Base-by-base conservation (phyloP, 2,329 filamentous ascomycete genomes). In the Pseudogymnoascus sp. region DNA sequence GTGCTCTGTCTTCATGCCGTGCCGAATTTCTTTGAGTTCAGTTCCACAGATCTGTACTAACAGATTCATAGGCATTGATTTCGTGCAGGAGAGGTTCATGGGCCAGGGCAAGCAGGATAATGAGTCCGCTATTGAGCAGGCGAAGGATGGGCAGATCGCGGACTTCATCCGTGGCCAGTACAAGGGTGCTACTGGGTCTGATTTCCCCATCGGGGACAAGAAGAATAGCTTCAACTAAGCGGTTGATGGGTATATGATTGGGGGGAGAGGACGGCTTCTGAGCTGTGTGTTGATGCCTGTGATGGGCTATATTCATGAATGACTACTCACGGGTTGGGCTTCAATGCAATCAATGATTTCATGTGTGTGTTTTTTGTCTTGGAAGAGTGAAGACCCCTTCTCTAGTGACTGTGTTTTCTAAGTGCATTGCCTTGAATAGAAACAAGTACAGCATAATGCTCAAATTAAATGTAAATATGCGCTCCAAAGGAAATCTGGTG, bases 131-230 rank as follows among this genome's bases (percentile, higher is more conserved):
- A 73, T 86, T 19, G 91, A 96, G 78, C 90, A 96, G 77, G 89
- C 88, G 70, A 93, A 93, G 79, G 91, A 95, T 74, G 88, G 91
- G 76, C 80, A 89, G 74, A 90, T 93, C 70, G 86, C 84, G 28
- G 88, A 92, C 74, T 87, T 83, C 74, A 85, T 93, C 69, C 84
- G 90, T 39, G 76, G 75, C 45, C 79, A 89, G 76, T 93, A 92
- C 82, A 92, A 91, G 81, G 77, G 70, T 57, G 73, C 77, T 0
- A 89, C 87, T 0, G 90, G 90, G 65, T 84, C 77, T 5, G 90
- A 93, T 6, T 74, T 93, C 62, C 86, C 87, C 28, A 77, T 92
- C 74, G 79, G 83, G 73, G 90, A 92, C 75, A 92, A 91, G 80
- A 79, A 85, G 54, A 79, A 75, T 2, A 71, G 16, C 8, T 48